Evolutionary conservation across 371 early-diverging fungal genomes (phyloP).

Genomic region (Saksenaea oblongispora): DNA sequence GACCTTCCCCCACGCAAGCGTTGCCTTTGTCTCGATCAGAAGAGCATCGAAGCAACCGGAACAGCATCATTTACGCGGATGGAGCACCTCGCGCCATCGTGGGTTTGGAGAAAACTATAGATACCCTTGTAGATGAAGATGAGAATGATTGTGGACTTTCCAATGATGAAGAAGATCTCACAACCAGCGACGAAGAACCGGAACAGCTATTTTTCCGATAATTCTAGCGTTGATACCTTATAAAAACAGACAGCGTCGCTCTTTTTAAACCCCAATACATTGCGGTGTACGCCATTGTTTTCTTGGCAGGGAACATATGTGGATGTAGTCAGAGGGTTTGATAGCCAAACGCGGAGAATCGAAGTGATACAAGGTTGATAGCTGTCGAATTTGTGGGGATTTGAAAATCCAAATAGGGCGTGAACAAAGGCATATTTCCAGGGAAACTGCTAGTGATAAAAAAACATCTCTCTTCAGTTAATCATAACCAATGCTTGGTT

Average conservation of each 20-base stretch:
- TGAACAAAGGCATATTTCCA: no score
- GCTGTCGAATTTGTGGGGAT: not conserved
- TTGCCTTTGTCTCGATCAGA: slow-evolving; percentile 9
- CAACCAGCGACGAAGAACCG: not conserved
- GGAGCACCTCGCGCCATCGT: slow-evolving; percentile 46
- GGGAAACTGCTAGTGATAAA: no score
- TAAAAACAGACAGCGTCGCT: not conserved
- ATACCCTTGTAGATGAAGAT: slow-evolving; percentile 16
- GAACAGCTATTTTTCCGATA: slow-evolving; percentile 1
- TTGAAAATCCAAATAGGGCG: not conserved
- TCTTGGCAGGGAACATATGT: not conserved
- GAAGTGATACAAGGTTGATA: not conserved
- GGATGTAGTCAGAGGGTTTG: not conserved
- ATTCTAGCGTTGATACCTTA: not conserved
- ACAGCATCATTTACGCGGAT: slow-evolving; percentile 49
- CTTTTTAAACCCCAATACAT: not conserved
- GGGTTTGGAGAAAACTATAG: slow-evolving; percentile 36
- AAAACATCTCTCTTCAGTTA: no score
- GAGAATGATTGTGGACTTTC: slow-evolving; percentile 2
- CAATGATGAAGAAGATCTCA: not conserved
- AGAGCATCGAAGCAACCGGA: slow-evolving; percentile 34
- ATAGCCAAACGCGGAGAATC: not conserved
- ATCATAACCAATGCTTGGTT: no score
- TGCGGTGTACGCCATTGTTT: not conserved
- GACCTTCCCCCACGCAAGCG: slow-evolving; percentile 7